Conservation (phyloP, 306 rosid species). For the Vigna reflexopilosa region DNA sequence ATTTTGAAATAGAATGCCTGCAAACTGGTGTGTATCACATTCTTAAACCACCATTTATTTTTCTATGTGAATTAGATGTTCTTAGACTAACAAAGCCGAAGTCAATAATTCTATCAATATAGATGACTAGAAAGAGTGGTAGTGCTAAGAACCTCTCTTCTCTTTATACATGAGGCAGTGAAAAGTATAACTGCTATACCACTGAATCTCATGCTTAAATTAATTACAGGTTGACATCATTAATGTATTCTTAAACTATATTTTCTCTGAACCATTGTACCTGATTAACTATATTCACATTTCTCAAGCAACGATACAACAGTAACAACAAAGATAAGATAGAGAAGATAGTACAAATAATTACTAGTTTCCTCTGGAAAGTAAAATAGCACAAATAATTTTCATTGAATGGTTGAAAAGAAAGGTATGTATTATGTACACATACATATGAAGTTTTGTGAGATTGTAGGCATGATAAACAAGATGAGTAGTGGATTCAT, state of each 20-base stretch:
- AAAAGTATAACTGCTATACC: conserved; percentile 24
- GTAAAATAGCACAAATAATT: no score
- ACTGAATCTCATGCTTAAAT: not conserved
- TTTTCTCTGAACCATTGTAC: conserved; percentile 9
- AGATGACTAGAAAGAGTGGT: no score
- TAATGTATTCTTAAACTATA: not conserved
- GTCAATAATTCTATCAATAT: no score
- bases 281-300: not conserved
- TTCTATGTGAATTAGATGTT: no score
- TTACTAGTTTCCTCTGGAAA: no score
- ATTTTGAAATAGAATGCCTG: no score
- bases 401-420: not conserved
- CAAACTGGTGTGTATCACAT: no score
- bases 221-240: conserved; percentile 4
- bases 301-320: conserved; percentile 18
- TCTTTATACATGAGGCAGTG: no score
- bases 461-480: conserved; percentile 81
- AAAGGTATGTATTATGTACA: not conserved
- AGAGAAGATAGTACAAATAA: no score
- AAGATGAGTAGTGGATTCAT: conserved; percentile 82
- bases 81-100: no score
- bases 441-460: conserved; percentile 76
- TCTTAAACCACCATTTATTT: not conserved
- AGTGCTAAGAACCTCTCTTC: no score
- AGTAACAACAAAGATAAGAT: not conserved